Evolutionary conservation across 129 eudicot genomes (phyloP).

Genomic region (Centaurea solstitialis): DNA sequence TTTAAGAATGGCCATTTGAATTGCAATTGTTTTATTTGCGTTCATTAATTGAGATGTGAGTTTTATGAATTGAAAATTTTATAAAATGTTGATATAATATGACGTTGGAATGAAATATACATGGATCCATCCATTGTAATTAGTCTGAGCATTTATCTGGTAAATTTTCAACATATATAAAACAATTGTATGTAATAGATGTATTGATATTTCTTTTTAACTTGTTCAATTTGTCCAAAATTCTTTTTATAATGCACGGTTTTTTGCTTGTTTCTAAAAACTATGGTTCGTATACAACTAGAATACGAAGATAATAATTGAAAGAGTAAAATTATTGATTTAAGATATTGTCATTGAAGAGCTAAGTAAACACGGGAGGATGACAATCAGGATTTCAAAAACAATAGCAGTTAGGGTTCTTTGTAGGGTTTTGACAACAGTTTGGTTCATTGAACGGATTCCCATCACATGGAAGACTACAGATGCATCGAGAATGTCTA

Average conservation of each 20-base stretch:
- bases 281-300: background rate
- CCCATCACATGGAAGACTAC: conserved; percentile 16
- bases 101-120: too few species aligned
- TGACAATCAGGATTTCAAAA: conserved; percentile 3
- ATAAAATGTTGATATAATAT: too few species aligned
- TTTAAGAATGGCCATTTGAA: background rate
- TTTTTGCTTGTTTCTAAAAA: background rate
- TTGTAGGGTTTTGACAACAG: background rate
- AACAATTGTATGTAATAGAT: too few species aligned
- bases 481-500: conserved; percentile 1
- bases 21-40: background rate
- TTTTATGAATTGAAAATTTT: too few species aligned
- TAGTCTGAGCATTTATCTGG: too few species aligned
- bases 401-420: conserved; percentile 6
- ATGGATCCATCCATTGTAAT: too few species aligned
- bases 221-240: background rate
- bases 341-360: background rate
- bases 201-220: too few species aligned
- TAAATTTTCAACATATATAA: too few species aligned
- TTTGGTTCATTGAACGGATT: conserved; percentile 10
- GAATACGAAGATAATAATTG: background rate
- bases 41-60: background rate
- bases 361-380: background rate
- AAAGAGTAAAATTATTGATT: background rate
- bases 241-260: background rate